phyloP scores from a whole-genome alignment of 1,284 basidiomycete species.

The Microbotryomycetes sp. region DNA sequence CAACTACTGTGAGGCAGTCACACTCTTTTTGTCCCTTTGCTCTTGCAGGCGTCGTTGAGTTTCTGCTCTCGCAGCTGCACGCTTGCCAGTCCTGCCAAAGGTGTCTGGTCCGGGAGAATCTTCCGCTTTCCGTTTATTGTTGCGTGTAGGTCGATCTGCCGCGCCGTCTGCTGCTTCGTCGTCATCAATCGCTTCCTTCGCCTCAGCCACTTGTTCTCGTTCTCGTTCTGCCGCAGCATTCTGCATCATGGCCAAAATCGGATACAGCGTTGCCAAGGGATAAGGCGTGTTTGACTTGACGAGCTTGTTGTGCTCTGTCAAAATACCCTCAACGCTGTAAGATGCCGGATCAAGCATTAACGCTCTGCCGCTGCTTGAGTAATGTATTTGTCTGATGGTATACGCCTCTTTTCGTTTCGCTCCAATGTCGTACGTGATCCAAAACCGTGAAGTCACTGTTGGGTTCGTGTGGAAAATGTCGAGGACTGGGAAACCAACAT shows the following conservation, averaged over 20 bases:
- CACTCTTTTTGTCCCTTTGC: conserved; percentile 9
- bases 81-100: conserved; percentile 8
- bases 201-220: neutral
- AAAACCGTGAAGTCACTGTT: neutral
- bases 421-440: conserved; percentile 15
- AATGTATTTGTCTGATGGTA: neutral
- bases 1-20: neutral
- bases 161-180: neutral
- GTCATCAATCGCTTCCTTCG: neutral
- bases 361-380: neutral
- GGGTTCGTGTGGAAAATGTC: conserved; percentile 18
- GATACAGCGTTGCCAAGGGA: neutral
- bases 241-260: neutral
- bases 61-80: conserved; percentile 23
- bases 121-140: neutral
- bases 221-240: neutral
- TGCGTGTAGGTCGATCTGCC: too few species aligned
- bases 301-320: neutral
- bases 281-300: neutral
- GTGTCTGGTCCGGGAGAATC: neutral
- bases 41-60: conserved; percentile 24
- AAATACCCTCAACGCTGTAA: neutral
- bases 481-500: conserved; percentile 29
- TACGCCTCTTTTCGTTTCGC: neutral
- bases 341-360: neutral